These are phyloP conservation scores for Leccinellum luteum DNA, from an alignment of 768 basidiomycete species.

Conservation along the genomic window DNA sequence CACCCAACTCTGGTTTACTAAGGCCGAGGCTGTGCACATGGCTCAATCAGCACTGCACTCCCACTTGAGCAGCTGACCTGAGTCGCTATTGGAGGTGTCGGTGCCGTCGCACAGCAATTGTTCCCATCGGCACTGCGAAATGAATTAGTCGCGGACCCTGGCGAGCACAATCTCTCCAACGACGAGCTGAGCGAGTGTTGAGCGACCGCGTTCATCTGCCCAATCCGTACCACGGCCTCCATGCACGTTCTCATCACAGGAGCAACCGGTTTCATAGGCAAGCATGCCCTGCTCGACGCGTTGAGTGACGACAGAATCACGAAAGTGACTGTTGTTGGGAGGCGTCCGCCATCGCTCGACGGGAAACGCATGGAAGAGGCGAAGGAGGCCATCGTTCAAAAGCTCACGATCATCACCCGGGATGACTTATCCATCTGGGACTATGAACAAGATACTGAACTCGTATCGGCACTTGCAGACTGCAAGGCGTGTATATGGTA, in stretches of 20 bases:
- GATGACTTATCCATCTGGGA: slow-evolving; percentile 27
- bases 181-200: neutral
- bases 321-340: slow-evolving; percentile 25
- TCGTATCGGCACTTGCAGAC: slow-evolving; percentile 20
- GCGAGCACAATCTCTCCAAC: neutral
- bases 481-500: slow-evolving; percentile 28
- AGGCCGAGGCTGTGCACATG: neutral
- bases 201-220: neutral
- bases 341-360: slow-evolving; percentile 22
- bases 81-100: too few species aligned
- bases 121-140: neutral
- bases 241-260: slow-evolving; percentile 29
- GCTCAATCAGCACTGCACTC: neutral
- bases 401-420: slow-evolving; percentile 23
- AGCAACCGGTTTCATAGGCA: slow-evolving; percentile 26
- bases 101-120: neutral
- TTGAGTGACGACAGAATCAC: slow-evolving; percentile 21
- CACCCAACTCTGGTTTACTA: neutral
- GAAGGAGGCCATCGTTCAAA: slow-evolving; percentile 17
- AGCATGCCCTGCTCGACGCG: slow-evolving; percentile 16
- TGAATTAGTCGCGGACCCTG: neutral
- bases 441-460: slow-evolving; percentile 23
- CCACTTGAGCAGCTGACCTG: too few species aligned
- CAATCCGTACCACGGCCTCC: neutral
- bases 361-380: slow-evolving; percentile 13